Evolutionary conservation across 2,329 filamentous ascomycete genomes (phyloP), one percentile per base, ranked within the genome.

Genomic region (Xylariales sp.): DNA sequence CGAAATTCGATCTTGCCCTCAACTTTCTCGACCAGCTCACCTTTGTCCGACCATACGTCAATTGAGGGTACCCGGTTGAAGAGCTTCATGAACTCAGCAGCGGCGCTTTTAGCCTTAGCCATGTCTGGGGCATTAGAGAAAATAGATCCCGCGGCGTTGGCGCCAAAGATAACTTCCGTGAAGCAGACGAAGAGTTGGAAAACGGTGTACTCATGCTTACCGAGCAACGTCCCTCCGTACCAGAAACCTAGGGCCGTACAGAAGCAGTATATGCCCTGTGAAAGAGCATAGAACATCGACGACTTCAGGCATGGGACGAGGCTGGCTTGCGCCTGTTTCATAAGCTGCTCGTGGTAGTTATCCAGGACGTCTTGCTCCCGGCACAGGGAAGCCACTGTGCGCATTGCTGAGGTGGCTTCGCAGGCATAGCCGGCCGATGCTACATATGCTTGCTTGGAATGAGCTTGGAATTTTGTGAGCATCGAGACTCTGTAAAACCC

Each of bases 361-460:
- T 11, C 18, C 2, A 29, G 18, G 13, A 44, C 33, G 17, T 20
- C 17, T 1, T 32, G 33, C 11, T 44, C 41, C 5, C 21, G 78
- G 0, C 89, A 95, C 29, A 98, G 74, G 5, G 88, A 87, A 4
- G 90, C 91, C 10, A 97, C 89, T 3, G 93, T 97, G 36, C 90
- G 84, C 49, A 97, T 95, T 5, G 90, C 86, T 3, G 87, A 89
- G 24, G 93, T 94, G 29, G 90, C 89, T 61, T 97, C 91, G 32
- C 89, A 91, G 8, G 93, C 91, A 56, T 85, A 94, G 40, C 82
- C 84, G 6, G 91, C 91, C 41, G 88, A 90, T 40, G 75, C 68
- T 55, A 87, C 75, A 56, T 96, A 89, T 4, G 87, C 82, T 47
- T 72, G 71, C 67, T 93, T 94, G 2, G 88, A 82, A 17, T 86